These are phyloP conservation scores for Juglanconis juglandina DNA, from an alignment of 2,329 filamentous ascomycete species.

Conservation along the genomic window DNA sequence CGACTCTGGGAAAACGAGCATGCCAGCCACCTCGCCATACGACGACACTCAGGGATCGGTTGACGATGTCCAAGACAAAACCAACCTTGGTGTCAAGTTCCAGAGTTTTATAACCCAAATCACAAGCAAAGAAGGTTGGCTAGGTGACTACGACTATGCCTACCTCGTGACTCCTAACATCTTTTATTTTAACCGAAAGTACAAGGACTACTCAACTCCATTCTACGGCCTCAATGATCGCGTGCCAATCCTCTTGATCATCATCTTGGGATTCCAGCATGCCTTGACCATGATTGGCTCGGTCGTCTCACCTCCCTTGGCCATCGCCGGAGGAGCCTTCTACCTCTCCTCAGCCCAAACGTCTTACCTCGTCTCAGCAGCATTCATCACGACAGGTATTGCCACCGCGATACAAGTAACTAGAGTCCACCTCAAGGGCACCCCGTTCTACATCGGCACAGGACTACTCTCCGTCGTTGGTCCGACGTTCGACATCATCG, in stretches of 20 bases:
- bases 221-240: constrained; percentile 68
- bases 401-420: constrained; percentile 65
- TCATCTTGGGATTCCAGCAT: constrained; percentile 68
- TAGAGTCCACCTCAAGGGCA: constrained; percentile 58
- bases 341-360: constrained; percentile 52
- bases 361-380: constrained; percentile 66
- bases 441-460: constrained; percentile 62
- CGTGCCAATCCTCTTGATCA: constrained; percentile 64
- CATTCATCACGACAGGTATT: constrained; percentile 64
- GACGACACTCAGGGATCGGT: too few species aligned
- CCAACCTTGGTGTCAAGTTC: too few species aligned
- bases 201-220: constrained; percentile 47
- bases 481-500: constrained; percentile 64
- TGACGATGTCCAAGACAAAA: too few species aligned
- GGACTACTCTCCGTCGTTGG: constrained; percentile 67
- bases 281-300: constrained; percentile 63
- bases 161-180: constrained; percentile 43
- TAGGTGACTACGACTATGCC: constrained; percentile 37
- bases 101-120: constrained; percentile 8
- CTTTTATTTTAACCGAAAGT: constrained; percentile 59
- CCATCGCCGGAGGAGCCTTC: constrained; percentile 55
- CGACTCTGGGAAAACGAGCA: too few species aligned
- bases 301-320: constrained; percentile 57
- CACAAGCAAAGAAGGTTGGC: constrained; percentile 33
- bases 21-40: too few species aligned